phyloP scores from a whole-genome alignment of 2,329 filamentous ascomycete genomes.

The Chaetomium strumarium region DNA sequence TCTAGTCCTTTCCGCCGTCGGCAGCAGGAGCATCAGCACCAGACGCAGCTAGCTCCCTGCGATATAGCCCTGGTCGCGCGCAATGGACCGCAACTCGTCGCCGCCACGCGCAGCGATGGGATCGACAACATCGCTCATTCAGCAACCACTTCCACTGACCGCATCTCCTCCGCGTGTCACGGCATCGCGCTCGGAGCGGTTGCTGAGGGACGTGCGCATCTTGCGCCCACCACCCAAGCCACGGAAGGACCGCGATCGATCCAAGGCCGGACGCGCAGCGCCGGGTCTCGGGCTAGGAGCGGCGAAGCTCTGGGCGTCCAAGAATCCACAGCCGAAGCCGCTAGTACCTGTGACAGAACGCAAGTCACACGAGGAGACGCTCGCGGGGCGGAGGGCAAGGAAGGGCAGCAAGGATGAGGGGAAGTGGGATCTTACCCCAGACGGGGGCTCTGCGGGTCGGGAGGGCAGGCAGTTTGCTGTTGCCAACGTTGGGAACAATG shows the following conservation, averaged over 20 bases:
- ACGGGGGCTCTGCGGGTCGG: conserved; percentile 55
- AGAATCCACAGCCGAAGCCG: conserved; percentile 30
- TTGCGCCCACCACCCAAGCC: conserved; percentile 21
- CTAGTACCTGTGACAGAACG: conserved; percentile 44
- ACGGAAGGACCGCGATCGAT: conserved; percentile 22
- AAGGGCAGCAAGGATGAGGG: conserved; percentile 52
- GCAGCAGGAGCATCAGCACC: conserved; percentile 17
- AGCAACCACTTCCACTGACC: conserved; percentile 18
- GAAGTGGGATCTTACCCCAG: conserved; percentile 52
- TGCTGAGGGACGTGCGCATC: conserved; percentile 14
- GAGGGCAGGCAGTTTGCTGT: conserved; percentile 72
- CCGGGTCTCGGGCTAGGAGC: conserved; percentile 20
- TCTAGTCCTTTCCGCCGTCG: conserved; percentile 15
- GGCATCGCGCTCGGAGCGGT: conserved; percentile 10
- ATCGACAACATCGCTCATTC: conserved; percentile 16
- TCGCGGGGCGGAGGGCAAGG: conserved; percentile 35
- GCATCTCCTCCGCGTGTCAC: conserved; percentile 11
- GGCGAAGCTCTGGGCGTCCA: conserved; percentile 26
- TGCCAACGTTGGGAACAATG: conserved; percentile 76
- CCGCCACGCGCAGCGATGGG: conserved; percentile 18
- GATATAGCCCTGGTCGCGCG: conserved; percentile 11
- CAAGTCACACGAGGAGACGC: conserved; percentile 37
- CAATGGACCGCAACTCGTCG: conserved; percentile 22
- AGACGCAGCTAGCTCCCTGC: conserved; percentile 16
- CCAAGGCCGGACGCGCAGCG: conserved; percentile 9